Base-by-base conservation (phyloP, 805 yeast genomes). In the Pichia cabralensis region DNA sequence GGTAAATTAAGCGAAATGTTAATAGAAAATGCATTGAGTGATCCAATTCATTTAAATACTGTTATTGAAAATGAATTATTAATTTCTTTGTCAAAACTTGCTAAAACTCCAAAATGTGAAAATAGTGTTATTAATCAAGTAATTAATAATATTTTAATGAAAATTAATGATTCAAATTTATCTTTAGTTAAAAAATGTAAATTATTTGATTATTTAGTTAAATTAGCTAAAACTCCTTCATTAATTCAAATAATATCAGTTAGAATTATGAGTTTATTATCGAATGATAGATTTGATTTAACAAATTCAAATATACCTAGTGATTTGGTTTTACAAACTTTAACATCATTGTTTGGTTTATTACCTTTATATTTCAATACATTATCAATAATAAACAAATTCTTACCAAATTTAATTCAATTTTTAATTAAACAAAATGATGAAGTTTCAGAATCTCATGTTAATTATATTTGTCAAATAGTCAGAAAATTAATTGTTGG, bases 261-360 rank as follows among this genome's bases (percentile, higher is more conserved):
- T 21, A 37, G 46, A 27, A 20, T 42, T 13, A 24, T 40, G 7
- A 37, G 34, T 20, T 30, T 33, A 18, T 22, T 39, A 11, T 22
- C 34, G 22, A 29, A 22, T 20, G 25, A 9, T 15, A 10, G n/a
- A n/a, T n/a, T n/a, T n/a, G n/a, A 21, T 18, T 4, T 10, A n/a
- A 22, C 28, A 13, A 21, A 35, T 8, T 18, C 22, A 6, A 24
- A 22, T 15, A 25, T 35, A 21, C 36, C 36, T 15, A 21, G 7
- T 26, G 33, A 37, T 6, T 8, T 37, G 5, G 18, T 37, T 8
- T 22, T 37, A 18, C 34, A 37, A 19, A 26, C 40, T 1, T 14
- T 37, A 21, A n/a, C 16, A 3, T 33, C 40, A 21, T 26, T 37
- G 10, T 32, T 37, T 22, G 26, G 13, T 13, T 31, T 24, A 6